Evolutionary conservation across 2,329 filamentous ascomycete genomes (phyloP).

Genomic region (Paraconiothyrium sp.): DNA sequence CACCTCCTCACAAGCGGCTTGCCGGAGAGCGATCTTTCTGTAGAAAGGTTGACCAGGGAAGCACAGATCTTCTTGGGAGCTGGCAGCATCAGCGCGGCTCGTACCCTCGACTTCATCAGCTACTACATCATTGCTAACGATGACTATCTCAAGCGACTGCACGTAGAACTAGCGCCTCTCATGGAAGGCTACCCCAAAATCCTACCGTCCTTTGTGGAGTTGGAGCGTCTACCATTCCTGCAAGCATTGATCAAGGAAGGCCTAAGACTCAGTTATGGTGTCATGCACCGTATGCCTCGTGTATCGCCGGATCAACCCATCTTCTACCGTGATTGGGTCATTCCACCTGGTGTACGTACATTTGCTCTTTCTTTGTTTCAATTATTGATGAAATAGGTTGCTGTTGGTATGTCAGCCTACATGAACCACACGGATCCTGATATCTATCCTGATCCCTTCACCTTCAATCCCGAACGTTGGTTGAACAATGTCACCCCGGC

Average conservation of each 20-base stretch:
- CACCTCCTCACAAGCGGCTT: slow-evolving; percentile 24
- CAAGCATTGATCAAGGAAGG: slow-evolving; percentile 24
- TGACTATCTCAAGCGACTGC: slow-evolving; percentile 13
- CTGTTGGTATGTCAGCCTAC: slow-evolving; percentile 18
- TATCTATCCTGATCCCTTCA: slow-evolving; percentile 21
- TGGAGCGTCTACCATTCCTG: slow-evolving; percentile 21
- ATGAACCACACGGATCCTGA: slow-evolving; percentile 45
- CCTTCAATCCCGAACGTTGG: slow-evolving; percentile 22
- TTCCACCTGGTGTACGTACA: slow-evolving; percentile 17
- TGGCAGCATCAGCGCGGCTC: slow-evolving; percentile 19
- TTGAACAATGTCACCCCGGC: slow-evolving; percentile 4
- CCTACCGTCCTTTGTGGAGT: slow-evolving; percentile 13
- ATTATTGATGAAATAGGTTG: slow-evolving; percentile 1
- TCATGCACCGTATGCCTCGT: slow-evolving; percentile 21
- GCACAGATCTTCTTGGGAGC: slow-evolving; percentile 31
- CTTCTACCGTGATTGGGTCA: slow-evolving; percentile 15
- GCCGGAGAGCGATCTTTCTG: slow-evolving; percentile 22
- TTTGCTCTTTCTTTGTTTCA: background rate
- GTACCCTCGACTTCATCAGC: slow-evolving; percentile 10
- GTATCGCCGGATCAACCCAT: slow-evolving; percentile 18
- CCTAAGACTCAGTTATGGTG: slow-evolving; percentile 23
- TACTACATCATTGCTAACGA: slow-evolving; percentile 18
- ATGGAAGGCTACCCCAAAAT: slow-evolving; percentile 15
- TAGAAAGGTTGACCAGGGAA: slow-evolving; percentile 30
- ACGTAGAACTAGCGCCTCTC: slow-evolving; percentile 13